Conservation (phyloP, 163 green algal genomes). For the Scenedesmus sp. region DNA sequence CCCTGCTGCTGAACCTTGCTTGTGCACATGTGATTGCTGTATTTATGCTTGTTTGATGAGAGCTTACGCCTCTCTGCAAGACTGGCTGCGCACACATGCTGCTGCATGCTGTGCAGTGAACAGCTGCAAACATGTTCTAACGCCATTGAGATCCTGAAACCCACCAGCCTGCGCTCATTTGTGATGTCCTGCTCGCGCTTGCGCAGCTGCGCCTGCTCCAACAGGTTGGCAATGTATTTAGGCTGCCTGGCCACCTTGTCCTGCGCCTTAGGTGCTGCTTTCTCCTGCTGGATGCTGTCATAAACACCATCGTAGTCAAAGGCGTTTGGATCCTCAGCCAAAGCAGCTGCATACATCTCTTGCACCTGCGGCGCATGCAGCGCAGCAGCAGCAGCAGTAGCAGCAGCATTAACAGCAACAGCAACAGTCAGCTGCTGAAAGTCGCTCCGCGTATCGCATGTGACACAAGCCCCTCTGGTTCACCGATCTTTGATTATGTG, state of each 20-base stretch:
- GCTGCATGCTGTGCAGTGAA: background rate
- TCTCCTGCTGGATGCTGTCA: constrained; percentile 53
- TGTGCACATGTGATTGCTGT: background rate
- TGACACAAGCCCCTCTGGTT: background rate
- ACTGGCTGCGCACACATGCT: too few relatives aligned
- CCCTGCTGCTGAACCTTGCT: background rate
- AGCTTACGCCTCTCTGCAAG: too few relatives aligned
- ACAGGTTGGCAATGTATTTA: constrained; percentile 84
- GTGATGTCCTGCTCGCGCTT: constrained; percentile 82
- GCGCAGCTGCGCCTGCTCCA: constrained; percentile 64
- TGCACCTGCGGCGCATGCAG: constrained; percentile 74
- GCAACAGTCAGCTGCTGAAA: background rate
- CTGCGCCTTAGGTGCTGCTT: constrained; percentile 61
- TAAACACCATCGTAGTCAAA: constrained; percentile 94
- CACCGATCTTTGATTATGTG: background rate
- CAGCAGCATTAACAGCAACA: background rate
- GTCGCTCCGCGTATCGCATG: background rate
- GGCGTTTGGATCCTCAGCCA: constrained; percentile 89
- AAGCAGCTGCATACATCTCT: constrained; percentile 83
- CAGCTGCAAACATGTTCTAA: background rate
- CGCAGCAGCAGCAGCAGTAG: constrained; percentile 22
- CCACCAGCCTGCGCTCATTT: constrained; percentile 72
- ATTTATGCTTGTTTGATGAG: too few relatives aligned
- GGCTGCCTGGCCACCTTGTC: constrained; percentile 75
- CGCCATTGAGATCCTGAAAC: background rate